Conservation (phyloP, 2,329 filamentous ascomycete genomes). For the Pseudocercospora vitis region DNA sequence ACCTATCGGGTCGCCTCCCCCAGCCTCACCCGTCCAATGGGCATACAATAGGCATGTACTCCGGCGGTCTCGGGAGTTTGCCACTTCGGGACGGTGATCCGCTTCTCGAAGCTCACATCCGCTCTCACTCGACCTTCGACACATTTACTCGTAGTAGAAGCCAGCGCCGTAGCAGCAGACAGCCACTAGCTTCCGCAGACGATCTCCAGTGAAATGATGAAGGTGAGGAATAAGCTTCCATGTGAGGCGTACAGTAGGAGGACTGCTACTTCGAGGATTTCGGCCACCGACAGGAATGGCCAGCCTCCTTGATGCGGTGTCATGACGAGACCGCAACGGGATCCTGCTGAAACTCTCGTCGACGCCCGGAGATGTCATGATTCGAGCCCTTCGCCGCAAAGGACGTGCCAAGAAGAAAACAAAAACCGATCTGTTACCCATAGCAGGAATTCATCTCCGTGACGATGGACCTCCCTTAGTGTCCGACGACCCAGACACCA, state of each 20-base stretch:
- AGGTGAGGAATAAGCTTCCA: not conserved
- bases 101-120: not conserved
- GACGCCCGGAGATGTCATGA: too few species aligned
- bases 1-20: slow-evolving; percentile 4
- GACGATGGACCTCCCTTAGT: not conserved
- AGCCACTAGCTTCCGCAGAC: slow-evolving; percentile 2
- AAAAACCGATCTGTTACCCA: too few species aligned
- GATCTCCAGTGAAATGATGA: not conserved
- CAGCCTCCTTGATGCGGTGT: not conserved
- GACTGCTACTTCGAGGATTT: not conserved
- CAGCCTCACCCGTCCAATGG: too few species aligned
- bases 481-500: not conserved
- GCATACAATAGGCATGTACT: too few species aligned
- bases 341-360: too few species aligned
- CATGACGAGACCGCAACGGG: not conserved
- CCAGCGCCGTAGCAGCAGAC: slow-evolving; percentile 4
- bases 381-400: too few species aligned
- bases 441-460: slow-evolving; percentile 3
- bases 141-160: slow-evolving; percentile 7
- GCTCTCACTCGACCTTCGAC: not conserved
- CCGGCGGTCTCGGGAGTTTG: not conserved
- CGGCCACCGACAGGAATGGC: not conserved
- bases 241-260: not conserved
- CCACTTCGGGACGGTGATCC: not conserved
- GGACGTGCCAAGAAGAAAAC: too few species aligned